A percentile compares a stretch with the other conserved stretches of the same genome.
These are phyloP conservation scores for Phytophthora pini DNA, from an alignment of 352 stramenopile genomes.

Conservation along the genomic window DNA sequence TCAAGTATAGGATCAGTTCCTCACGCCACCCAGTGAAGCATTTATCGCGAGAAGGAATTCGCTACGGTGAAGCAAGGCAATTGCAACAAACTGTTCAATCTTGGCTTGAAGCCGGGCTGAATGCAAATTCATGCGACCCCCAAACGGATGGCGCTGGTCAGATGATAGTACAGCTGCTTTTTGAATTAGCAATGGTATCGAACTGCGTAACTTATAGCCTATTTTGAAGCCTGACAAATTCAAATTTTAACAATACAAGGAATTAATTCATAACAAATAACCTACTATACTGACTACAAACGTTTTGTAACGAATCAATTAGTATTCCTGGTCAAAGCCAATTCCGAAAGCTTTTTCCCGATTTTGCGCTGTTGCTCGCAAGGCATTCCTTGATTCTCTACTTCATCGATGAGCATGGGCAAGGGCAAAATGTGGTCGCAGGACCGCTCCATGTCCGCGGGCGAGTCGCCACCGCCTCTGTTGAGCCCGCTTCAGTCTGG, in stretches of 20 bases:
- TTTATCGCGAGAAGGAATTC: not conserved
- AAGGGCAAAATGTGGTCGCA: conserved; percentile 67
- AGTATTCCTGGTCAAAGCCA: too few species aligned
- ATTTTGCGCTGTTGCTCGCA: conserved; percentile 16
- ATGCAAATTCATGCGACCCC: conserved; percentile 26
- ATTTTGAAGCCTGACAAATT: not conserved
- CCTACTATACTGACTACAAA: not conserved
- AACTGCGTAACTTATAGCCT: conserved; percentile 1
- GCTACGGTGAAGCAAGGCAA: too few species aligned
- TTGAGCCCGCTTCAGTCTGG: conserved; percentile 73
- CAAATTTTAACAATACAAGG: not conserved
- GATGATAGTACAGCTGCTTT: conserved; percentile 4
- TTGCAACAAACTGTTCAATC: not conserved
- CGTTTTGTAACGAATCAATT: not conserved
- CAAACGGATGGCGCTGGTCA: conserved; percentile 28
- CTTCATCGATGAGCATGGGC: conserved; percentile 36
- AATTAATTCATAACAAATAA: not conserved
- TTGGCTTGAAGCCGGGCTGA: conserved; percentile 13
- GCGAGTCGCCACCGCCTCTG: conserved; percentile 55
- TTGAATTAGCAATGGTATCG: not conserved
- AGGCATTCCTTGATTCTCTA: conserved; percentile 8
- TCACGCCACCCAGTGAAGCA: conserved; percentile 2
- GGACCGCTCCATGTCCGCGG: conserved; percentile 43
- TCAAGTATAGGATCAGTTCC: not conserved
- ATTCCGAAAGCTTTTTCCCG: not conserved